Evolutionary conservation across 2,329 filamentous ascomycete genomes (phyloP).

Genomic region (Xylaria sp.): DNA sequence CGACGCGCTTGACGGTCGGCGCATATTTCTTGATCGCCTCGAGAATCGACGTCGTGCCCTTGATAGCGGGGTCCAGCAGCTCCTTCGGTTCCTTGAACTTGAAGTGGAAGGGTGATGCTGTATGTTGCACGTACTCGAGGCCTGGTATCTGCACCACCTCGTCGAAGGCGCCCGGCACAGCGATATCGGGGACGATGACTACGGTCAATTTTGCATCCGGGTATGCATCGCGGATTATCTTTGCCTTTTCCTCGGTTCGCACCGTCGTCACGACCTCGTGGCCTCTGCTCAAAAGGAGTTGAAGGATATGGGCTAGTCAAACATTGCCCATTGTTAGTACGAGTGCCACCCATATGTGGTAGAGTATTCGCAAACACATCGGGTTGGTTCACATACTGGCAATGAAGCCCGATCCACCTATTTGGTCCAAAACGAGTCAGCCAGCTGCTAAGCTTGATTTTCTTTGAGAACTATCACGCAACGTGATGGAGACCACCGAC

Average conservation of each 20-base stretch:
- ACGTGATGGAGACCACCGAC: not conserved
- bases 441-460: slow-evolving; percentile 9
- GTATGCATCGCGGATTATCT: slow-evolving; percentile 61
- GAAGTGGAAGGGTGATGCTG: slow-evolving; percentile 69
- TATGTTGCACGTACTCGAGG: slow-evolving; percentile 68
- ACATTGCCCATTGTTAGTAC: slow-evolving; percentile 17
- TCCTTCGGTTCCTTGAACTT: slow-evolving; percentile 63
- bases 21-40: slow-evolving; percentile 71
- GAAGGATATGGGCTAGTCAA: slow-evolving; percentile 63
- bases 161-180: slow-evolving; percentile 77
- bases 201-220: slow-evolving; percentile 58
- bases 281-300: slow-evolving; percentile 62
- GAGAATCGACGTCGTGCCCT: slow-evolving; percentile 74
- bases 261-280: slow-evolving; percentile 67
- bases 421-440: slow-evolving; percentile 16
- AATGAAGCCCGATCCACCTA: slow-evolving; percentile 64
- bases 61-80: slow-evolving; percentile 66
- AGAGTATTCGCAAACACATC: not conserved
- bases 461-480: slow-evolving; percentile 2
- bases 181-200: slow-evolving; percentile 80
- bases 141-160: slow-evolving; percentile 62
- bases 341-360: not conserved
- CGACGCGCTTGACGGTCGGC: slow-evolving; percentile 74
- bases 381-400: slow-evolving; percentile 52
- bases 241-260: slow-evolving; percentile 63